Conservation (phyloP, 306 rosid genomes). For the Glycine latifolia region DNA sequence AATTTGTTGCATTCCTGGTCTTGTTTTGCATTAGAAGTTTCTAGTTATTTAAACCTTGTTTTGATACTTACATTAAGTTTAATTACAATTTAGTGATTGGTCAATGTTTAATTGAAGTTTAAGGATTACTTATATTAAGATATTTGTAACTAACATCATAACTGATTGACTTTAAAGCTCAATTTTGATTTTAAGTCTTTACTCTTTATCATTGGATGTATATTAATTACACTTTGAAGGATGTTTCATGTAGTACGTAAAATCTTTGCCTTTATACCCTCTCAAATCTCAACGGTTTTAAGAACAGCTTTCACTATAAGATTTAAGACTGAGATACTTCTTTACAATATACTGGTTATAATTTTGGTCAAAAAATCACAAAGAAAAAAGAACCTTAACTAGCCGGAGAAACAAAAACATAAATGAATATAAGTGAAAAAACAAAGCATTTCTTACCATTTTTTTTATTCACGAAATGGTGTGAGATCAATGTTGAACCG, state of each 20-base stretch:
- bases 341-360: not conserved
- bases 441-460: slow-evolving; percentile 49
- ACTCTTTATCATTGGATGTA: not conserved
- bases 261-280: slow-evolving; percentile 26
- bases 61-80: slow-evolving; percentile 3
- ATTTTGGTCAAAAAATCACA: not conserved
- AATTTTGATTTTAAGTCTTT: not conserved
- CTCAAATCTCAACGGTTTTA: not conserved
- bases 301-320: slow-evolving; percentile 11
- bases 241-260: not conserved
- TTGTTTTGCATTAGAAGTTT: not conserved
- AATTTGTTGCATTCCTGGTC: slow-evolving; percentile 8
- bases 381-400: slow-evolving; percentile 11
- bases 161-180: not conserved
- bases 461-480: slow-evolving; percentile 68
- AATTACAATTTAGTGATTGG: not conserved
- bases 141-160: slow-evolving; percentile 12
- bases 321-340: not conserved
- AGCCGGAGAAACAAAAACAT: slow-evolving; percentile 19
- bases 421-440: not conserved
- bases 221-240: slow-evolving; percentile 11
- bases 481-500: slow-evolving; percentile 82
- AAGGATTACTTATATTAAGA: not conserved
- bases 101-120: not conserved
- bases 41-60: slow-evolving; percentile 12